Conservation (phyloP, 352 stramenopile genomes). For the Globisporangium nagaii region DNA sequence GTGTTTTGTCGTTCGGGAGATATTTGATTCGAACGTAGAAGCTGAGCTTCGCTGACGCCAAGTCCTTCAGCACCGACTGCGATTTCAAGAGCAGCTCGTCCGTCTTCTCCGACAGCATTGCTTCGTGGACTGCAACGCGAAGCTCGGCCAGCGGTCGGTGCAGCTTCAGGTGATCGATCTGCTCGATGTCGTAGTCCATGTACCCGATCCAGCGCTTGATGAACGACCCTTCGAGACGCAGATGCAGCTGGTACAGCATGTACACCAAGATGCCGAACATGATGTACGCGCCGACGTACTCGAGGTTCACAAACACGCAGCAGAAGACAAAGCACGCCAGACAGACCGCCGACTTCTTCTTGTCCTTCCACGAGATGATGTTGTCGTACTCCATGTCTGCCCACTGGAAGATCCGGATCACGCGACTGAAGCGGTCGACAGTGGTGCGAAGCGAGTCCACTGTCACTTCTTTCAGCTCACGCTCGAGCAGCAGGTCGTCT, state of each 20-base stretch:
- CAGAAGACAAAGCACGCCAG: constrained; percentile 52
- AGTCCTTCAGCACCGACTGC: constrained; percentile 54
- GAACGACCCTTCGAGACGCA: constrained; percentile 60
- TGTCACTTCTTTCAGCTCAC: constrained; percentile 75
- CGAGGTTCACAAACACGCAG: constrained; percentile 70
- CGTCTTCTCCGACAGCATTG: constrained; percentile 39
- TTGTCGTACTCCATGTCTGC: constrained; percentile 70
- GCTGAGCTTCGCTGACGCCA: constrained; percentile 50
- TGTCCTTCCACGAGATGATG: constrained; percentile 86
- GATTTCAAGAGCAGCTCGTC: constrained; percentile 56
- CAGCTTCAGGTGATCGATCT: constrained; percentile 67
- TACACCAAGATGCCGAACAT: constrained; percentile 57
- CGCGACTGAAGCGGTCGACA: constrained; percentile 65
- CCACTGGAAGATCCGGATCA: constrained; percentile 65
- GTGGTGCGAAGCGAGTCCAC: constrained; percentile 73
- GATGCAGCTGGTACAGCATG: constrained; percentile 74
- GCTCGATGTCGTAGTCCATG: constrained; percentile 64
- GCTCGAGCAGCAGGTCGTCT: constrained; percentile 41
- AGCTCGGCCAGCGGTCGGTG: constrained; percentile 70
- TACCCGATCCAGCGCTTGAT: constrained; percentile 73
- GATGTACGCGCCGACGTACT: constrained; percentile 69
- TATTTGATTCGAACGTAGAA: constrained; percentile 79
- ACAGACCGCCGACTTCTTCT: constrained; percentile 64
- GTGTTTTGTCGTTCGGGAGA: constrained; percentile 66
- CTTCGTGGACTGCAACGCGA: constrained; percentile 70